phyloP scores from a whole-genome alignment of 768 basidiomycete genomes.

The Suillus placidus region DNA sequence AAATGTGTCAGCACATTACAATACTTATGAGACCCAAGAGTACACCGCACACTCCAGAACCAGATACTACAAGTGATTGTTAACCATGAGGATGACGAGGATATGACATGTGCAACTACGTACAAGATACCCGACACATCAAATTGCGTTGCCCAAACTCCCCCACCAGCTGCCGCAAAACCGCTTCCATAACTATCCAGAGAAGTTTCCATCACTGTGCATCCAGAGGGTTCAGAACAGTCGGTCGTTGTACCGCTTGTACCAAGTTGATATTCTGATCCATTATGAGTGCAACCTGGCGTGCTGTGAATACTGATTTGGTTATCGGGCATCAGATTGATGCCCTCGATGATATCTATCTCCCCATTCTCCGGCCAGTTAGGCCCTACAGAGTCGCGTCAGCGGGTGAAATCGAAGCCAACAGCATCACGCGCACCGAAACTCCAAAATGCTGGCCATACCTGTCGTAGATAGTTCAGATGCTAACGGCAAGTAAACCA shows the following conservation, averaged over 20 bases:
- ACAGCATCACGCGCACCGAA: constrained; percentile 21
- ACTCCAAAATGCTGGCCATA: constrained; percentile 38
- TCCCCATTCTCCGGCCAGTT: constrained; percentile 53
- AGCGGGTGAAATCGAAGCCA: background rate
- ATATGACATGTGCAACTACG: constrained; percentile 21
- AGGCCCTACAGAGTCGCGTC: constrained; percentile 16
- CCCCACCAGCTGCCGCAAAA: constrained; percentile 47
- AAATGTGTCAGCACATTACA: constrained; percentile 18
- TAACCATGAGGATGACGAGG: background rate
- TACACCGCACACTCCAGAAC: constrained; percentile 49
- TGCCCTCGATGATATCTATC: constrained; percentile 63
- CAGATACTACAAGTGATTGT: constrained; percentile 40
- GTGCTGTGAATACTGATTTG: constrained; percentile 61
- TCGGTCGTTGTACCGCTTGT: constrained; percentile 22
- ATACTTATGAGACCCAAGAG: background rate
- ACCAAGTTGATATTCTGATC: constrained; percentile 37
- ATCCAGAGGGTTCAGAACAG: constrained; percentile 30
- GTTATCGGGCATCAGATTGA: constrained; percentile 54
- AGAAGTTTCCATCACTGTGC: constrained; percentile 33
- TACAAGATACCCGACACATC: constrained; percentile 57
- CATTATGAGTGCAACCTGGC: constrained; percentile 39
- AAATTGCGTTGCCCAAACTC: constrained; percentile 71
- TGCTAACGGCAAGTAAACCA: constrained; percentile 10
- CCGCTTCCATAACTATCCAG: constrained; percentile 29
- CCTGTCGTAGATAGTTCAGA: constrained; percentile 15